phyloP scores from a whole-genome alignment of 345 rosid genomes.

The Aegle marmelos region DNA sequence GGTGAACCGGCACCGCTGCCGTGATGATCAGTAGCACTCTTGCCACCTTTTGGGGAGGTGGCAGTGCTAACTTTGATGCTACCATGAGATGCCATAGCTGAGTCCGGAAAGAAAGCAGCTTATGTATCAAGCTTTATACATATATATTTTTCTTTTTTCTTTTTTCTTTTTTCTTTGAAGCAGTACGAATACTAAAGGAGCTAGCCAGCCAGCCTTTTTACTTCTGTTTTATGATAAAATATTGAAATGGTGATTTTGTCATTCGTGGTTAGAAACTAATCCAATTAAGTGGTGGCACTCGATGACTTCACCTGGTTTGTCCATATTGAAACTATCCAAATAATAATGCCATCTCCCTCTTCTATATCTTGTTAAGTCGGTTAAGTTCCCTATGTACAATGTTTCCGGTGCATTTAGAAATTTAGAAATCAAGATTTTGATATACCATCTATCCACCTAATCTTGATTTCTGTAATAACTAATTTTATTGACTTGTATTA shows the following conservation, averaged over 20 bases:
- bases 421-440: background rate
- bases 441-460: background rate
- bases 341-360: background rate
- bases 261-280: background rate
- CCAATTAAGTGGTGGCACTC: background rate
- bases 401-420: background rate
- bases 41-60: conserved; percentile 33
- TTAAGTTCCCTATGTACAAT: background rate
- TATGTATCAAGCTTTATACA: background rate
- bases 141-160: too few relatives aligned
- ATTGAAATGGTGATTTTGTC: background rate
- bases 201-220: background rate
- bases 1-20: conserved; percentile 17
- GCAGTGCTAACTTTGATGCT: conserved; percentile 15
- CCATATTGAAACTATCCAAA: conserved; percentile 5
- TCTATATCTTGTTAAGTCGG: background rate
- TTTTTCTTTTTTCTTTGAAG: too few relatives aligned
- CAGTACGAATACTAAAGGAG: background rate
- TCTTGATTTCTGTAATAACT: background rate
- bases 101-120: background rate
- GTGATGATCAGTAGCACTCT: background rate
- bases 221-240: background rate
- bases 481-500: background rate
- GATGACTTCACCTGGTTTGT: conserved; percentile 3
- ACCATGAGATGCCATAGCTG: conserved; percentile 18